Percentiles rank a stretch among this genome's conserved stretches.
Conservation (phyloP, 768 basidiomycete species). For the Mycena albidolilacea region DNA sequence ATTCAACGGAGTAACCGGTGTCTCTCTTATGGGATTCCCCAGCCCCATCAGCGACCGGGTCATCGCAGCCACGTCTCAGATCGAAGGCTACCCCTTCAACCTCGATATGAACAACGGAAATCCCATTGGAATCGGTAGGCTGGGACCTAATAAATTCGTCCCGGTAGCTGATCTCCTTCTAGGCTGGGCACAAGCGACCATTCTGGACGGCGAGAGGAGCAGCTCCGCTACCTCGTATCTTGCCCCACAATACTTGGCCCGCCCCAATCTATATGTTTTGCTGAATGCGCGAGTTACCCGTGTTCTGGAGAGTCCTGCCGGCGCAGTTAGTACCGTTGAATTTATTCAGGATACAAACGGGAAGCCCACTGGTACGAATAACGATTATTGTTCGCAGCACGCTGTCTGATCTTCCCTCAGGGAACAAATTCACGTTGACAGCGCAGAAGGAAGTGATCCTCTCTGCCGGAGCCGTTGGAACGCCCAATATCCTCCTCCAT, state of each 20-base stretch:
- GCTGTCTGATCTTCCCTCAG: not conserved
- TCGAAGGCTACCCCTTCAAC: slow-evolving; percentile 53
- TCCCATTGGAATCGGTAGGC: slow-evolving; percentile 51
- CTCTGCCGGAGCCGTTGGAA: slow-evolving; percentile 47
- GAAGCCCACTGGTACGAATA: not conserved
- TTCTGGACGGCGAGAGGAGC: slow-evolving; percentile 41
- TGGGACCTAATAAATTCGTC: not conserved
- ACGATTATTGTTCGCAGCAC: too few species aligned
- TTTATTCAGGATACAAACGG: slow-evolving; percentile 17
- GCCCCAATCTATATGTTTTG: slow-evolving; percentile 47
- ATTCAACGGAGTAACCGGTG: slow-evolving; percentile 44
- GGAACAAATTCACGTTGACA: not conserved
- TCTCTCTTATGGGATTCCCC: slow-evolving; percentile 47
- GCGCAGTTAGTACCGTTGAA: slow-evolving; percentile 11
- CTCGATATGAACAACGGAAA: slow-evolving; percentile 53
- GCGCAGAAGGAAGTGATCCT: slow-evolving; percentile 48
- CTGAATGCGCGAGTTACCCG: slow-evolving; percentile 41
- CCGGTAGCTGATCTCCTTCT: not conserved
- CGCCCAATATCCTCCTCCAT: slow-evolving; percentile 43
- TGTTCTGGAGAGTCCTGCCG: slow-evolving; percentile 12
- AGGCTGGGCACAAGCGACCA: slow-evolving; percentile 45
- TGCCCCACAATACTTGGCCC: slow-evolving; percentile 37
- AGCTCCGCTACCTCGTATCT: slow-evolving; percentile 49
- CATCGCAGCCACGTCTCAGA: slow-evolving; percentile 44
- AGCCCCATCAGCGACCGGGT: slow-evolving; percentile 45